Conservation (phyloP, 169 alveolate genomes). For the Plasmodium chabaudi region DNA sequence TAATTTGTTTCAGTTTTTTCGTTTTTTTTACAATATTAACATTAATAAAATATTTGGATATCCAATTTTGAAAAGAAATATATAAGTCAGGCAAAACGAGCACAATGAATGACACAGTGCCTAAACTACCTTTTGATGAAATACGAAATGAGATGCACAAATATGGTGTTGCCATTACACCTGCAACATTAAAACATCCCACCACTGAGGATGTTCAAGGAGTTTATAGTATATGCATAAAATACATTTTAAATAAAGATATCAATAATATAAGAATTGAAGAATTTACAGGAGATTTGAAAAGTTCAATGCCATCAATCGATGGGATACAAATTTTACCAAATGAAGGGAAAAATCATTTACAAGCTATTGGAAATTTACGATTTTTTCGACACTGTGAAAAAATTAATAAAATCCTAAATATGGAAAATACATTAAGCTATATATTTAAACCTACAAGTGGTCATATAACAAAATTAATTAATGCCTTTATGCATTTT, state of each 20-base stretch:
- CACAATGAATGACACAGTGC: constrained; percentile 29
- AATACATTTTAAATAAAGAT: constrained; percentile 72
- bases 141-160: constrained; percentile 64
- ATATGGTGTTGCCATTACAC: constrained; percentile 70
- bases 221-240: constrained; percentile 73
- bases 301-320: constrained; percentile 69
- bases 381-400: constrained; percentile 73
- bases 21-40: too few relatives aligned
- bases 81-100: constrained; percentile 8
- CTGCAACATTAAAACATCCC: constrained; percentile 53
- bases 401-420: constrained; percentile 39
- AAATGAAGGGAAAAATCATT: constrained; percentile 73
- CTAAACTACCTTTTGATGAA: constrained; percentile 51
- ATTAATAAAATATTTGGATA: too few relatives aligned
- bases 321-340: constrained; percentile 66
- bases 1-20: background rate
- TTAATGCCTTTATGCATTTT: constrained; percentile 63
- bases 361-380: constrained; percentile 75
- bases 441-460: constrained; percentile 70
- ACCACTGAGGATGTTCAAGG: constrained; percentile 76
- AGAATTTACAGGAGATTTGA: constrained; percentile 72
- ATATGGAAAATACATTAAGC: constrained; percentile 55
- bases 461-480: constrained; percentile 58
- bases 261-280: constrained; percentile 71
- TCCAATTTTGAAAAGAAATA: too few relatives aligned